Base-by-base conservation (phyloP, 116 monocot genomes). In the Papilionanthe hybrid region DNA sequence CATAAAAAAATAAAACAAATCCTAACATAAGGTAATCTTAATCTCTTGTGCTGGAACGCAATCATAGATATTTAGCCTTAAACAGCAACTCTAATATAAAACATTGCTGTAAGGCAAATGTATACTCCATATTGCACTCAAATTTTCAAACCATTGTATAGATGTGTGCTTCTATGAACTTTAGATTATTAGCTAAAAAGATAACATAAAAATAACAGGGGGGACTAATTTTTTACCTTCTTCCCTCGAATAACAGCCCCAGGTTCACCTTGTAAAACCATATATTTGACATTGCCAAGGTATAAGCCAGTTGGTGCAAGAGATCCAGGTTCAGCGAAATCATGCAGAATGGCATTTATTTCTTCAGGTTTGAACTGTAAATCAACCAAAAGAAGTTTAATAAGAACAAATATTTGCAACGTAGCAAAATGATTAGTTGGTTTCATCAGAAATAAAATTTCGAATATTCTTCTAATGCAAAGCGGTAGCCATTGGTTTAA, bases 191-290 rank as follows among this genome's bases (percentile, higher is more conserved):
- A 22, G 65, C 27, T 25, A 65, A 65, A 25, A n/a, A 65, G 9
- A 27, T 25, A 65, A 27, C 65, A 65, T 25, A 65, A 27, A 65
- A 65, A 23, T 65, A 65, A 58, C 3, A 22, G 23, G 65, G 7
- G n/a, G 27, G 27, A 65, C 27, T 10, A 65, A 27, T 53, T 53
- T 15, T 65, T 73, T 76, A 65, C 77, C 53, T 55, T 77, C 55
- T 77, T 77, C 18, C 77, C 77, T 7, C 77, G 55, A 55, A 77
- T 77, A 6, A 77, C 77, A 55, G 77, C 77, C 8, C 55, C 77
- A 30, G 53, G 29, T 9, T 77, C 77, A 1, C 77, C 77, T 27
- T 77, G 55, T 11, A 77, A 56, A 27, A 77, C 30, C 77, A 77
- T 77, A 29, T 77, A 77, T 29, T 56, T 77, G 3, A 15, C 17